Evolutionary conservation across 352 stramenopile species (phyloP).

Genomic region (Phytophthora parvispora): DNA sequence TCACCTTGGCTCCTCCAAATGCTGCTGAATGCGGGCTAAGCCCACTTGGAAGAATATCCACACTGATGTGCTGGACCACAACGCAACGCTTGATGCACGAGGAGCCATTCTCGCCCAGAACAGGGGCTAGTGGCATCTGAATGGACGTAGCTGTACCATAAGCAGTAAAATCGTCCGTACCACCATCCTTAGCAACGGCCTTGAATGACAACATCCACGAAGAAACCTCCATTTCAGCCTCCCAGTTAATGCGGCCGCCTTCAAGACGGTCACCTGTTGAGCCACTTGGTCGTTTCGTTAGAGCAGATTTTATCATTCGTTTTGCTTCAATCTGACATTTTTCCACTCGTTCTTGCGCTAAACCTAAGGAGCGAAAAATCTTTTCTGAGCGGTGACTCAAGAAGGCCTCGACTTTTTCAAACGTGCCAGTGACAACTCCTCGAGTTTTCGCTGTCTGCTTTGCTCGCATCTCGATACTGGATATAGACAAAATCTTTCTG

Average conservation of each 20-base stretch:
- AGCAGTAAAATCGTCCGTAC: constrained; percentile 23
- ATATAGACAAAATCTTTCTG: constrained; percentile 23
- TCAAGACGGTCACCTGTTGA: not conserved
- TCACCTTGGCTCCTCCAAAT: constrained; percentile 27
- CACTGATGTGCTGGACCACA: constrained; percentile 22
- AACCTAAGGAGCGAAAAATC: constrained; percentile 24
- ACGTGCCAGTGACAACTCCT: constrained; percentile 19
- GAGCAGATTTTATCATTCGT: not conserved
- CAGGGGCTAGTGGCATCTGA: constrained; percentile 18
- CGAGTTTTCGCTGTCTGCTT: constrained; percentile 21
- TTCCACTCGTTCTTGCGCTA: constrained; percentile 20
- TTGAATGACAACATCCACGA: constrained; percentile 36
- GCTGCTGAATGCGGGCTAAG: constrained; percentile 19
- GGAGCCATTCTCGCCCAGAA: constrained; percentile 13
- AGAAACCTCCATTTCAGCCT: constrained; percentile 26
- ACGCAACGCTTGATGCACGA: constrained; percentile 23
- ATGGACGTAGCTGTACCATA: constrained; percentile 28
- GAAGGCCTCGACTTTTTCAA: constrained; percentile 26
- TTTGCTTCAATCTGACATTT: constrained; percentile 27
- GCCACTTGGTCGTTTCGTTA: constrained; percentile 3
- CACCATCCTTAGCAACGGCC: constrained; percentile 16
- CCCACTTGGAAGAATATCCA: constrained; percentile 24
- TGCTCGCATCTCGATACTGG: constrained; percentile 13
- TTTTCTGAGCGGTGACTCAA: constrained; percentile 27
- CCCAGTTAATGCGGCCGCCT: constrained; percentile 18